Percentiles rank a stretch among this genome's conserved stretches.
These are phyloP conservation scores for Tinospora cordifolia DNA, from an alignment of 164 flowering plant species.

Conservation along the genomic window DNA sequence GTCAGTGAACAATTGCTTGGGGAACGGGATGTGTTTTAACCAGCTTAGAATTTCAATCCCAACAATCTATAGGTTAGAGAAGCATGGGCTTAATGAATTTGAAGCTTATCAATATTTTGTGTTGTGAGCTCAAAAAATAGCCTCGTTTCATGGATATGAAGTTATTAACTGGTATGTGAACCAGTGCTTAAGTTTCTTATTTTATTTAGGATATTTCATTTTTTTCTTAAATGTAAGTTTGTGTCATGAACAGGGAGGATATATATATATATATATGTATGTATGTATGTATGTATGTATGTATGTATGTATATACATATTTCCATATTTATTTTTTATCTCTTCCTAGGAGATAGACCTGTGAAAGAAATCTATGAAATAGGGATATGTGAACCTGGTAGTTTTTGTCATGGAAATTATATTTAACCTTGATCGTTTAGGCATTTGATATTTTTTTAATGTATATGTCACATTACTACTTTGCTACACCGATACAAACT, in stretches of 20 bases:
- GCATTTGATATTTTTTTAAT: background rate
- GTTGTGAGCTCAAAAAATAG: constrained; percentile 71
- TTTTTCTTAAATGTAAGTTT: constrained; percentile 10
- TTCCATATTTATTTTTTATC: background rate
- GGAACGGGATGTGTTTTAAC: background rate
- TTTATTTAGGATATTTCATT: background rate
- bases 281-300: too few species aligned
- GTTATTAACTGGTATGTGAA: constrained; percentile 61
- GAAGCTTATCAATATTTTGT: constrained; percentile 76
- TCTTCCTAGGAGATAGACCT: background rate
- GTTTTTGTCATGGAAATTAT: too few species aligned
- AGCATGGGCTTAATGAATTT: constrained; percentile 36
- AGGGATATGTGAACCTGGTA: too few species aligned
- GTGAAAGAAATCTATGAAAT: too few species aligned
- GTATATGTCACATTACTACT: constrained; percentile 22
- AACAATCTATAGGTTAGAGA: constrained; percentile 44
- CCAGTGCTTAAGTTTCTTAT: background rate
- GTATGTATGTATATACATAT: too few species aligned
- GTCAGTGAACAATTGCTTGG: background rate
- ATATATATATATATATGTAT: too few species aligned
- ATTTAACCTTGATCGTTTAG: too few species aligned
- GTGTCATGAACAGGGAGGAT: constrained; percentile 61
- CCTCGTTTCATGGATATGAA: constrained; percentile 76
- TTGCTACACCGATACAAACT: constrained; percentile 45
- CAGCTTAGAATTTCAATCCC: background rate